Percentiles rank a stretch among this genome's conserved stretches.
phyloP scores from a whole-genome alignment of 2,329 filamentous ascomycete genomes.

The Thermoascus crustaceus region DNA sequence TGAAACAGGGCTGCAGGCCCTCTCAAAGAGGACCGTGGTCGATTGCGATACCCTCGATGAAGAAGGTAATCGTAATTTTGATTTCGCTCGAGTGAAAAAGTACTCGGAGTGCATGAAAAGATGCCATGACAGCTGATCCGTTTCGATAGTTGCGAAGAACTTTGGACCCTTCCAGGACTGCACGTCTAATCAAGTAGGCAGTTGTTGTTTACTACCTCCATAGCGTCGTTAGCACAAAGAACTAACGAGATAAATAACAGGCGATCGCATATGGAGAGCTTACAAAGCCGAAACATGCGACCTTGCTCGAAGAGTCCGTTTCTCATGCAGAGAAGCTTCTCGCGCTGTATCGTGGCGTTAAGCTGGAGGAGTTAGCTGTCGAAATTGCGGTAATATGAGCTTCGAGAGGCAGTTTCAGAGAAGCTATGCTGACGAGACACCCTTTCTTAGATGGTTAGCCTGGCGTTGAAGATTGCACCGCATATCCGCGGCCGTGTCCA shows the following conservation, averaged over 20 bases:
- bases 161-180: slow-evolving; percentile 46
- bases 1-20: slow-evolving; percentile 30
- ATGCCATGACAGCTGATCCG: slow-evolving; percentile 1
- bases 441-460: slow-evolving; percentile 43
- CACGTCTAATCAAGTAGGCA: slow-evolving; percentile 46
- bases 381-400: slow-evolving; percentile 43
- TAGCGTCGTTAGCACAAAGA: not conserved
- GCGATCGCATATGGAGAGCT: slow-evolving; percentile 46
- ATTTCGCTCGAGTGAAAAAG: too few species aligned
- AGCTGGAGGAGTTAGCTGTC: slow-evolving; percentile 44
- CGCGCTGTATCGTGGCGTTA: slow-evolving; percentile 31
- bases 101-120: too few species aligned
- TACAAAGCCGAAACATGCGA: slow-evolving; percentile 31
- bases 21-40: slow-evolving; percentile 39
- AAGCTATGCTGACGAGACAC: too few species aligned
- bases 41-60: slow-evolving; percentile 47
- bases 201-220: not conserved
- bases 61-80: slow-evolving; percentile 31
- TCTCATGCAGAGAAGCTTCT: slow-evolving; percentile 27
- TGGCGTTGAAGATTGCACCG: slow-evolving; percentile 45
- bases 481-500: slow-evolving; percentile 47
- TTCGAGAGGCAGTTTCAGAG: too few species aligned
- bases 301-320: slow-evolving; percentile 14
- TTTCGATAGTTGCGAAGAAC: slow-evolving; percentile 33
- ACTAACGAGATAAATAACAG: slow-evolving; percentile 12